These are phyloP conservation scores for Ophiosphaerella narmari DNA, from an alignment of 2,329 filamentous ascomycete species.

Conservation along the genomic window DNA sequence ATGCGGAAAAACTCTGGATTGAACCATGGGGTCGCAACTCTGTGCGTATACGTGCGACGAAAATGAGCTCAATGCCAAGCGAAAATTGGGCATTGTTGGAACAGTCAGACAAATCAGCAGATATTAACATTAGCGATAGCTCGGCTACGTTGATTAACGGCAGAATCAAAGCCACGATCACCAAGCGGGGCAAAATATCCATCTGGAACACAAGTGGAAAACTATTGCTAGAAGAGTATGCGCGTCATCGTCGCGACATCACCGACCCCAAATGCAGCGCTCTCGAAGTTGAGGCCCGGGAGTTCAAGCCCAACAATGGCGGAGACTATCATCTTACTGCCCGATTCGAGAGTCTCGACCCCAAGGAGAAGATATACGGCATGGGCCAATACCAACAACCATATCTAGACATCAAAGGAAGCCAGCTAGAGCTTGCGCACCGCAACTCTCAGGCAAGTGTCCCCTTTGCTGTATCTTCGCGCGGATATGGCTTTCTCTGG, in stretches of 20 bases:
- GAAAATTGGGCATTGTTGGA: conserved; percentile 33
- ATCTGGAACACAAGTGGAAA: conserved; percentile 51
- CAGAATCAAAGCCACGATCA: conserved; percentile 54
- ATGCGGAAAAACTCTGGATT: conserved; percentile 56
- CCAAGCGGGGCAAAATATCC: conserved; percentile 56
- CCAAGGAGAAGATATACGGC: conserved; percentile 66
- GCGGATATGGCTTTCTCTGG: conserved; percentile 68
- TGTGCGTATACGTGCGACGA: conserved; percentile 55
- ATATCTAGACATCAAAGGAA: conserved; percentile 65
- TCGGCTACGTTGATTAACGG: conserved; percentile 55
- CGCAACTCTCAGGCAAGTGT: conserved; percentile 70
- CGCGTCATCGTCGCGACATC: conserved; percentile 56
- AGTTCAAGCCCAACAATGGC: conserved; percentile 60
- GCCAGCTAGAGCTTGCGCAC: conserved; percentile 67
- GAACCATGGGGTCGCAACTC: conserved; percentile 57
- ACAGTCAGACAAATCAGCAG: conserved; percentile 1
- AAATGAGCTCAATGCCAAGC: conserved; percentile 34
- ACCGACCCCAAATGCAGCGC: conserved; percentile 64
- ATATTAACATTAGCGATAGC: conserved; percentile 22
- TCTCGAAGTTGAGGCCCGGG: conserved; percentile 61
- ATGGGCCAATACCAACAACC: conserved; percentile 74
- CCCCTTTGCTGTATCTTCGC: conserved; percentile 64
- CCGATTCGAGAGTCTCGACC: conserved; percentile 61
- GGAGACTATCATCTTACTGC: conserved; percentile 62
- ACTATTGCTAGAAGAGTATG: conserved; percentile 59